phyloP scores from a whole-genome alignment of 176 grass and related monocot genomes.

The Ensete ventricosum region DNA sequence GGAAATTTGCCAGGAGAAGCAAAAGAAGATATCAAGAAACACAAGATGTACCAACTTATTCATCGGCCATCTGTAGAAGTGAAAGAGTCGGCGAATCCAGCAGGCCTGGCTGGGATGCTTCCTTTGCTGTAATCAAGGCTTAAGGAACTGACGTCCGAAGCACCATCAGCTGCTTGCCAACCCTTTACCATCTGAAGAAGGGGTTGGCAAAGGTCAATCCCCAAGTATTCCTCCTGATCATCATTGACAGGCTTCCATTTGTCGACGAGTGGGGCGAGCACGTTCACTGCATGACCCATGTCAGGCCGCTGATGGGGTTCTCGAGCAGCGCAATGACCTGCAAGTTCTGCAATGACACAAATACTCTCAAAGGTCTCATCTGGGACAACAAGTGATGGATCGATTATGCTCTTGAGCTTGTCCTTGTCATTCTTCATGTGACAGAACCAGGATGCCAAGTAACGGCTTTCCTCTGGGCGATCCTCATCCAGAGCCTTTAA shows the following conservation, averaged over 20 bases:
- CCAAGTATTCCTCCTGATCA: constrained; percentile 67
- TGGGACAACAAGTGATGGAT: constrained; percentile 38
- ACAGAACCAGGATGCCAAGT: constrained; percentile 74
- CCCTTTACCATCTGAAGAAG: constrained; percentile 94
- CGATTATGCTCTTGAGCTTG: constrained; percentile 54
- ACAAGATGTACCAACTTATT: neutral
- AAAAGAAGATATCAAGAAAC: neutral
- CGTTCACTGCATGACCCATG: constrained; percentile 73
- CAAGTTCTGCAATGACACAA: constrained; percentile 59
- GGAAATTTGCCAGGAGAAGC: neutral
- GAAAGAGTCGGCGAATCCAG: constrained; percentile 85
- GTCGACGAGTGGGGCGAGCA: constrained; percentile 71
- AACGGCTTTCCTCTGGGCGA: constrained; percentile 65
- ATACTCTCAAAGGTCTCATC: constrained; percentile 71
- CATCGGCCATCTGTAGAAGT: constrained; percentile 91
- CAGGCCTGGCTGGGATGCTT: constrained; percentile 82
- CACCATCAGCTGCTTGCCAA: constrained; percentile 75
- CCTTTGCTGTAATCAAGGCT: constrained; percentile 90
- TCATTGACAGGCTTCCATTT: constrained; percentile 80
- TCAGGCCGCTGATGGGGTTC: constrained; percentile 75
- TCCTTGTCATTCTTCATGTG: constrained; percentile 53
- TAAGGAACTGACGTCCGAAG: constrained; percentile 34
- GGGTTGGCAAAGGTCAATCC: constrained; percentile 77
- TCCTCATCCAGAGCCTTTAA: constrained; percentile 64
- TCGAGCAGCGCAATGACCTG: constrained; percentile 69